Conservation (phyloP, 495 filamentous ascomycete genomes). For the Daldinia concentrica region DNA sequence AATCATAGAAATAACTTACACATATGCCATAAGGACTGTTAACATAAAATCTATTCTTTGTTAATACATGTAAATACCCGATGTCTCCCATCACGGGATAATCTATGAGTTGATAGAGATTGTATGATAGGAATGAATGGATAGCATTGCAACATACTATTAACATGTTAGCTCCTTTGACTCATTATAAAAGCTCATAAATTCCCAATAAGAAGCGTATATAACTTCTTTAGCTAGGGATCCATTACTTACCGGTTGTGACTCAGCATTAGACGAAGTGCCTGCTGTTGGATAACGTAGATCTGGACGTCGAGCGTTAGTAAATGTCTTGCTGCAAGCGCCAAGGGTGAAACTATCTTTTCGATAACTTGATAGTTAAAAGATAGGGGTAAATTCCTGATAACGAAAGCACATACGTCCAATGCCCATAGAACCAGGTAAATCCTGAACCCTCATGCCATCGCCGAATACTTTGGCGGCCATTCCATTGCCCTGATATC, state of each 20-base stretch:
- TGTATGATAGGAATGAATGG: neutral
- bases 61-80: neutral
- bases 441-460: conserved; percentile 73
- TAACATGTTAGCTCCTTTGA: neutral
- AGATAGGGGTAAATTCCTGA: neutral
- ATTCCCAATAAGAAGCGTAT: neutral
- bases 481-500: conserved; percentile 73
- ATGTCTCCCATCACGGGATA: neutral
- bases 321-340: neutral
- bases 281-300: conserved; percentile 86
- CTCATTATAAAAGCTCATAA: neutral
- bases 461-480: conserved; percentile 82
- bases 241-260: conserved; percentile 60
- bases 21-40: conserved; percentile 79
- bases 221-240: neutral
- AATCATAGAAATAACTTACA: conserved; percentile 13
- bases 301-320: conserved; percentile 44
- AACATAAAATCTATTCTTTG: conserved; percentile 69
- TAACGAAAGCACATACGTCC: conserved; percentile 53
- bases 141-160: neutral
- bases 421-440: conserved; percentile 85
- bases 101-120: neutral
- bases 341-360: neutral
- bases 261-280: conserved; percentile 75
- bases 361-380: neutral